Percentiles rank a stretch among this genome's conserved stretches.
phyloP scores from a whole-genome alignment of 1,284 basidiomycete species.

The Mycosarcoma mackinlayi region DNA sequence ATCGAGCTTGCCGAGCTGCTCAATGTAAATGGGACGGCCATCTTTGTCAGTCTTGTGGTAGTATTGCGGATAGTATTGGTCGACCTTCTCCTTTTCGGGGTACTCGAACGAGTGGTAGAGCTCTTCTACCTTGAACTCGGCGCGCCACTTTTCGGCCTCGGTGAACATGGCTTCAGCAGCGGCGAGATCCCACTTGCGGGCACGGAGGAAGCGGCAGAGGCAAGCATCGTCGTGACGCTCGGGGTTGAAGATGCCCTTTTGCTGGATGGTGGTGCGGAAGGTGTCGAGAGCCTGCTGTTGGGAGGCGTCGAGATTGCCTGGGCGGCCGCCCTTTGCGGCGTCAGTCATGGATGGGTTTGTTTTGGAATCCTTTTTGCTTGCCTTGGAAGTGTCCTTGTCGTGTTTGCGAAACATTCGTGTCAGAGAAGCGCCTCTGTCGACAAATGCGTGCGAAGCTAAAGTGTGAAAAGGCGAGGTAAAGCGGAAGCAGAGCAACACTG shows the following conservation, averaged over 20 bases:
- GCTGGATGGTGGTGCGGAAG: conserved; percentile 58
- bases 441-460: no score
- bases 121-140: conserved; percentile 87
- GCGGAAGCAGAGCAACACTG: neutral
- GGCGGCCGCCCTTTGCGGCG: conserved; percentile 52
- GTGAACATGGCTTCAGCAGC: conserved; percentile 87
- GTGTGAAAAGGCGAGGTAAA: neutral
- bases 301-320: conserved; percentile 60
- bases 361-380: conserved; percentile 51
- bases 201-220: conserved; percentile 78
- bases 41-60: conserved; percentile 97
- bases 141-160: conserved; percentile 88
- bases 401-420: conserved; percentile 49
- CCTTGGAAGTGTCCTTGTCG: conserved; percentile 48
- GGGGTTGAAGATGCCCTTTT: conserved; percentile 61
- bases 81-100: conserved; percentile 82
- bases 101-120: conserved; percentile 87
- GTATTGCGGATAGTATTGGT: conserved; percentile 94
- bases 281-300: conserved; percentile 61
- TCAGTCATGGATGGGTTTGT: conserved; percentile 28
- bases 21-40: conserved; percentile 94
- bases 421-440: neutral
- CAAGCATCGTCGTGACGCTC: conserved; percentile 67
- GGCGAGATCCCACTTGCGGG: conserved; percentile 87
- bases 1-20: conserved; percentile 90